These are phyloP conservation scores for Stemphylium lycopersici DNA, from an alignment of 2,329 filamentous ascomycete species.

Conservation along the genomic window DNA sequence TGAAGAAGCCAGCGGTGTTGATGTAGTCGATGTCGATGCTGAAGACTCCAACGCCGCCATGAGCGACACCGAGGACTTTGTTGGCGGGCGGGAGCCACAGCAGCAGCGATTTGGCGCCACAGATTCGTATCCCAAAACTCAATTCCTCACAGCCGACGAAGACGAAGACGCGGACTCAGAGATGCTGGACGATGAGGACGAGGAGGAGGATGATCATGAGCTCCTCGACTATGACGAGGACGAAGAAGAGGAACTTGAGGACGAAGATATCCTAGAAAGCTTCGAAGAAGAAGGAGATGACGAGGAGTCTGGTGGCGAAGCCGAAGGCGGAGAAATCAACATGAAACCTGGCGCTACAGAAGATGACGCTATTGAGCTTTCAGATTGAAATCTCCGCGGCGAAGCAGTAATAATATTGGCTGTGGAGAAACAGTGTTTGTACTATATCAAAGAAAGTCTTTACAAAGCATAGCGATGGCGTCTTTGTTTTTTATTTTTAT, in stretches of 20 bases:
- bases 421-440: neutral
- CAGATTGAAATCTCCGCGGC: slow-evolving; percentile 25
- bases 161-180: slow-evolving; percentile 22
- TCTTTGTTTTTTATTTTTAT: slow-evolving; percentile 2
- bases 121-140: neutral
- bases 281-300: slow-evolving; percentile 24
- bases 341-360: slow-evolving; percentile 32
- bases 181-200: slow-evolving; percentile 17
- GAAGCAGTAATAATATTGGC: neutral
- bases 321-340: slow-evolving; percentile 3
- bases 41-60: slow-evolving; percentile 16
- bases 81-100: slow-evolving; percentile 3
- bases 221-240: slow-evolving; percentile 8
- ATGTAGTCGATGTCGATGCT: slow-evolving; percentile 12
- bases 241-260: neutral
- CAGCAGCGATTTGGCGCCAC: slow-evolving; percentile 3
- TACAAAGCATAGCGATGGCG: slow-evolving; percentile 5
- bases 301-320: slow-evolving; percentile 11
- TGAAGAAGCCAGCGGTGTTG: slow-evolving; percentile 13
- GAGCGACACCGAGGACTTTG: slow-evolving; percentile 19
- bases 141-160: slow-evolving; percentile 6
- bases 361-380: slow-evolving; percentile 45
- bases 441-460: neutral
- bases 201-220: slow-evolving; percentile 3
- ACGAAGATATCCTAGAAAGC: slow-evolving; percentile 17